Base-by-base conservation (phyloP, 495 filamentous ascomycete genomes). In the Physcia stellaris region DNA sequence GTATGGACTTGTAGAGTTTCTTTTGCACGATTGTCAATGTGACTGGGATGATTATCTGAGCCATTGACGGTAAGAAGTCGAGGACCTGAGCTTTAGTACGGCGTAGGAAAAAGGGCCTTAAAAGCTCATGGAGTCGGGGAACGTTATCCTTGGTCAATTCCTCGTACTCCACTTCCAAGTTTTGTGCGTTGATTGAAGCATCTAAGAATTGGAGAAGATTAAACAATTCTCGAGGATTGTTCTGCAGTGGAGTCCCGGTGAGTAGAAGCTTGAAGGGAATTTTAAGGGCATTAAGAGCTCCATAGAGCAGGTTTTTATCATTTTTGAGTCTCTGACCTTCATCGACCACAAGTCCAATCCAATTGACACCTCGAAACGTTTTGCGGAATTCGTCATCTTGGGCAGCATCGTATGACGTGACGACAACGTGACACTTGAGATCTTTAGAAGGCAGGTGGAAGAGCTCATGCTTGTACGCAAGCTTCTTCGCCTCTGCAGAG, bases 311-410 rank as follows among this genome's bases (percentile, higher is more conserved):
- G 29, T 79, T 86, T 49, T 80, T 76, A 48, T 95, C 87, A 44
- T 90, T 96, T 57, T 99, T 99, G 33, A 99, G 64, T 4, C 92
- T 77, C 50, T 99, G 92, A 10, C 90, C 92, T 62, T 99, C 92
- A 49, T 99, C 92, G 9, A 96, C 85, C 27, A 99, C 70, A 22
- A 99, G 60, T 4, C 82, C 88, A 34, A 77, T 77, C 92, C 92
- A 99, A 16, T 73, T 75, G 15, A 88, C 70, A 15, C 51, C 59
- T 6, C 62, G 61, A 41, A 96, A 80, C 15, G 79, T 68, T 23
- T 50, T 58, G 15, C 66, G 66, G 29, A 74, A 75, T 36, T 72
- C 72, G 2, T 75, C 68, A 30, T 85, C 78, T 22, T 78, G 62
- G 39, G 85, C 82, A 3, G 85, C 79, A 43, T 93, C 87, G 49